phyloP scores from a whole-genome alignment of 225 moss, liverwort and hornwort genomes.

The Marchantia polymorpha region DNA sequence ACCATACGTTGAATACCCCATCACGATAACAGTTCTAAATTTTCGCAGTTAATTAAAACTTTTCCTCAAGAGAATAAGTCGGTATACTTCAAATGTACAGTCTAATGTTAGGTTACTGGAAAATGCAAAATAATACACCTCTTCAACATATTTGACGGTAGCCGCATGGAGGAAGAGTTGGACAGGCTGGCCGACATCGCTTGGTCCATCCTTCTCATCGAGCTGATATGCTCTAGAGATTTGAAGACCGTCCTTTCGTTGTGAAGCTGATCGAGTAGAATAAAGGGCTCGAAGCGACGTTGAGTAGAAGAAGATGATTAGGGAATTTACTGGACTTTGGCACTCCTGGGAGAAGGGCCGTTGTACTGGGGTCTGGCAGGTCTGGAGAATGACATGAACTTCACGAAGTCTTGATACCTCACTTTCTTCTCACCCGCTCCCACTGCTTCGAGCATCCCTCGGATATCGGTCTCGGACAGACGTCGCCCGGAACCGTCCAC shows the following conservation, averaged over 20 bases:
- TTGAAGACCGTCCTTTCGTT: not conserved
- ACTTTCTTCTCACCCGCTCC: constrained; percentile 45
- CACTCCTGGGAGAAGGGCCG: constrained; percentile 5
- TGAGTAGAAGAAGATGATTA: not conserved
- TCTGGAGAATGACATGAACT: constrained; percentile 19
- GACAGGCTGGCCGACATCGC: not conserved
- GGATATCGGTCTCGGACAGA: constrained; percentile 45
- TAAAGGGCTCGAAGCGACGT: not conserved
- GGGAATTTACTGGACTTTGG: not conserved
- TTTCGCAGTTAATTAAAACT: not conserved
- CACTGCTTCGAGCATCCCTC: constrained; percentile 52
- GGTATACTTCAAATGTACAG: not conserved
- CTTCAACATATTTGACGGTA: not conserved
- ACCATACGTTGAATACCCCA: not conserved
- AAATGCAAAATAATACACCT: not conserved
- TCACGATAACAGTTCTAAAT: not conserved
- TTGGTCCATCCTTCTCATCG: not conserved
- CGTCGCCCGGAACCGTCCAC: constrained; percentile 35
- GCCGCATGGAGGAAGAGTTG: not conserved
- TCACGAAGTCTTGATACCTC: constrained; percentile 58
- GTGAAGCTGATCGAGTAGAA: not conserved
- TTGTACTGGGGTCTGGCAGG: constrained; percentile 13
- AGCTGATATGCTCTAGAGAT: not conserved
- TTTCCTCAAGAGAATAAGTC: not conserved
- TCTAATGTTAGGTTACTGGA: not conserved